Conservation (phyloP, 192 early-diverging fungal genomes). For the Chytriomyces confervae region DNA sequence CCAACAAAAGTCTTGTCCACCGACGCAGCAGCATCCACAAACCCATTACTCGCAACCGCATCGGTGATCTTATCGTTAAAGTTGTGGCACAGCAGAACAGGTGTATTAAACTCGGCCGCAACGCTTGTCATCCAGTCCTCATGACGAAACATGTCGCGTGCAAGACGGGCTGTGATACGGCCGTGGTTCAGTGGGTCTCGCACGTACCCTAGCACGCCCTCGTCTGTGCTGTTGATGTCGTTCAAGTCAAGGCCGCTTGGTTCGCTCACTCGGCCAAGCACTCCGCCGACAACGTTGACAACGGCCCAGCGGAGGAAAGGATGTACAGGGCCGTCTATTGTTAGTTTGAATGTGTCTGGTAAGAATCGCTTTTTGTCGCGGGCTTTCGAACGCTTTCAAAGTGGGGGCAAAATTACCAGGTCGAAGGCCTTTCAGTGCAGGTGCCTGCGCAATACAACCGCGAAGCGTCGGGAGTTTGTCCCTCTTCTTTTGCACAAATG, state of each 20-base stretch:
- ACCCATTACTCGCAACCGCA: constrained; percentile 3
- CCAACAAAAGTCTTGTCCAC: constrained; percentile 23
- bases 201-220: not conserved
- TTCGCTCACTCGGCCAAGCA: too few relatives aligned
- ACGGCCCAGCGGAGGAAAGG: not conserved
- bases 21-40: not conserved
- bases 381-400: too few relatives aligned
- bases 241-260: not conserved
- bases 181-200: constrained; percentile 23
- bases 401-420: too few relatives aligned
- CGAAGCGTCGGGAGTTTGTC: constrained; percentile 5
- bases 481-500: constrained; percentile 22
- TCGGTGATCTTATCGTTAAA: constrained; percentile 12
- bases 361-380: too few relatives aligned
- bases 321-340: not conserved
- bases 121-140: not conserved
- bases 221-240: not conserved
- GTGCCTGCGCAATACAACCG: constrained; percentile 34
- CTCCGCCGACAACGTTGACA: too few relatives aligned
- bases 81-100: constrained; percentile 29
- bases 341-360: too few relatives aligned
- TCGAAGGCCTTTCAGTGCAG: not conserved
- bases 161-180: constrained; percentile 22
- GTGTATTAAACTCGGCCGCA: constrained; percentile 18
- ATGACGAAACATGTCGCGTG: constrained; percentile 15